These are phyloP conservation scores for Bassia scoparia DNA, from an alignment of 148 eudicot genomes.

Conservation along the genomic window DNA sequence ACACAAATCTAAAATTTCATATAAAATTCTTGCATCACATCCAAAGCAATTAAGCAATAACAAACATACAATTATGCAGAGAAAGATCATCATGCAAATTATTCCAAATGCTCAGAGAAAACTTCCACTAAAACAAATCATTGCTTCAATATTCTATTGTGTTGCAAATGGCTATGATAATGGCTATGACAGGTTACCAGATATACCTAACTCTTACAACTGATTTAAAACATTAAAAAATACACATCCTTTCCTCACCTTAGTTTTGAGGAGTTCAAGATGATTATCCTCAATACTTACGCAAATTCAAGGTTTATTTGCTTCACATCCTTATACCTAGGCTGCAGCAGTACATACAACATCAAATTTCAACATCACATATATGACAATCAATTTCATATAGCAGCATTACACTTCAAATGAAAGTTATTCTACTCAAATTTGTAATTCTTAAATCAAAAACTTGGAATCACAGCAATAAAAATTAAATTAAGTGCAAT, in stretches of 20 bases:
- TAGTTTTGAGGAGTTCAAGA: slow-evolving; percentile 54
- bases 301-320: slow-evolving; percentile 86
- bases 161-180: no score
- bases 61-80: background rate
- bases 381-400: no score
- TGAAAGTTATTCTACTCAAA: no score
- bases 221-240: background rate
- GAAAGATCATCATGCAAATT: slow-evolving; percentile 1
- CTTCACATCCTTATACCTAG: slow-evolving; percentile 70
- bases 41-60: background rate
- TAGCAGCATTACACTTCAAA: no score
- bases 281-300: slow-evolving; percentile 78
- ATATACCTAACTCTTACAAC: background rate
- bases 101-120: background rate
- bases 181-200: background rate
- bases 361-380: background rate
- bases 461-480: no score
- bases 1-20: background rate
- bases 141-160: background rate
- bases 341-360: slow-evolving; percentile 42
- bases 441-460: no score
- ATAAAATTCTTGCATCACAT: background rate
- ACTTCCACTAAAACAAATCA: background rate
- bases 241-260: slow-evolving; percentile 38
- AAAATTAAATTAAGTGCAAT: no score